Percentiles rank a stretch among this genome's conserved stretches.
Conservation (phyloP, 345 rosid genomes). For the Eucalyptus dawsonii region DNA sequence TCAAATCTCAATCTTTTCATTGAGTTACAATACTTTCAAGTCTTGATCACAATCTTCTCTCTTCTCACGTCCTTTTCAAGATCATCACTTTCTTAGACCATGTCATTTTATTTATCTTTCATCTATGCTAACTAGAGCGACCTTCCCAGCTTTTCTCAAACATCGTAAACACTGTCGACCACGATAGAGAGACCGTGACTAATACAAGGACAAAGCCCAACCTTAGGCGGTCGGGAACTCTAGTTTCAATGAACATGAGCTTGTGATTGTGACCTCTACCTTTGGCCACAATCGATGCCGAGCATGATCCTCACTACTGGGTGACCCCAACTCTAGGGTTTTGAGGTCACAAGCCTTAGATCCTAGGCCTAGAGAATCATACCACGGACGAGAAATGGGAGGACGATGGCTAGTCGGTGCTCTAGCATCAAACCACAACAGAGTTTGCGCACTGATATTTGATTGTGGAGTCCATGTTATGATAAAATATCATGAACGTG, state of each 20-base stretch:
- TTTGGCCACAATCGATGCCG: not conserved
- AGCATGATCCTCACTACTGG: not conserved
- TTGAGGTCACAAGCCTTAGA: not conserved
- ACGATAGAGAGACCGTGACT: not conserved
- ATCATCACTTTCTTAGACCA: not conserved
- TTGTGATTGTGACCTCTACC: not conserved
- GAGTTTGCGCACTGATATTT: fast-evolving
- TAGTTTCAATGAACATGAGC: not conserved
- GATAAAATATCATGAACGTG: not conserved
- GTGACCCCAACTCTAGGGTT: not conserved
- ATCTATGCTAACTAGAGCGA: not conserved
- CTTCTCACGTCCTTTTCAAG: fast-evolving
- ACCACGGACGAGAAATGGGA: not conserved
- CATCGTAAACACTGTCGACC: fast-evolving
- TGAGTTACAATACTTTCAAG: too few species aligned
- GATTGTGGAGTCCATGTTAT: not conserved
- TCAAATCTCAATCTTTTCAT: not conserved
- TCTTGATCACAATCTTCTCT: not conserved
- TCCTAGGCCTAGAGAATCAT: not conserved
- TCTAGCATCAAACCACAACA: not conserved
- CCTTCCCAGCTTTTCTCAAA: not conserved
- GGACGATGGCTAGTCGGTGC: fast-evolving
- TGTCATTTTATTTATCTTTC: not conserved
- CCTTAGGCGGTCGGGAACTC: not conserved
- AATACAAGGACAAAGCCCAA: not conserved